Conservation (phyloP, 192 early-diverging fungal genomes). For the Entomortierella lignicola region DNA sequence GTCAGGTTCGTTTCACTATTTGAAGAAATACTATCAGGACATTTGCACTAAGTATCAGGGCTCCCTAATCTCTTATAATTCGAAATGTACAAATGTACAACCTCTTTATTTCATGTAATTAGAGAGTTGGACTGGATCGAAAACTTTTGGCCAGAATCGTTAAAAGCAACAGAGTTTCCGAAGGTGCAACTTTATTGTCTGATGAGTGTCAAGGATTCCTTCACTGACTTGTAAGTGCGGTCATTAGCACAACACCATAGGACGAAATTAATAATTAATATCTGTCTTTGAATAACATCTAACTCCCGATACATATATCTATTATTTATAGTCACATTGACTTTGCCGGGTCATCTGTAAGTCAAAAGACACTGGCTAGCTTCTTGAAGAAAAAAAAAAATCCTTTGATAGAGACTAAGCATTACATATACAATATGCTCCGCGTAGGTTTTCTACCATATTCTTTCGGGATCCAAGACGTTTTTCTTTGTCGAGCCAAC, state of each 20-base stretch:
- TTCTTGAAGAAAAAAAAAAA: no score
- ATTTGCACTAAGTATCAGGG: no score
- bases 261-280: no score
- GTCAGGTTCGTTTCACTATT: slow-evolving; percentile 64
- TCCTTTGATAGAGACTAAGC: no score
- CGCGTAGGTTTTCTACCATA: slow-evolving; percentile 89
- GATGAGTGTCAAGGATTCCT: slow-evolving; percentile 93
- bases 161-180: slow-evolving; percentile 80
- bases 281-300: no score
- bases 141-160: slow-evolving; percentile 80
- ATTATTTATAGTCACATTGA: slow-evolving; percentile 68
- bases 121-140: slow-evolving; percentile 92
- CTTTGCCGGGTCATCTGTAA: slow-evolving; percentile 55
- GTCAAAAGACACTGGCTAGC: no score
- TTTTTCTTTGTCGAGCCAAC: slow-evolving; percentile 94
- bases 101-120: not conserved
- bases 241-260: no score
- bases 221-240: slow-evolving; percentile 82
- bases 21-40: not conserved
- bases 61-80: no score
- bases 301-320: no score
- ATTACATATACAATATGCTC: no score
- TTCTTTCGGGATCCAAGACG: slow-evolving; percentile 84
- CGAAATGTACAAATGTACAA: no score
- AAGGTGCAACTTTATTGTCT: slow-evolving; percentile 92